These are phyloP conservation scores for Phialophora tarda DNA, from an alignment of 2,329 filamentous ascomycete genomes.

Conservation along the genomic window DNA sequence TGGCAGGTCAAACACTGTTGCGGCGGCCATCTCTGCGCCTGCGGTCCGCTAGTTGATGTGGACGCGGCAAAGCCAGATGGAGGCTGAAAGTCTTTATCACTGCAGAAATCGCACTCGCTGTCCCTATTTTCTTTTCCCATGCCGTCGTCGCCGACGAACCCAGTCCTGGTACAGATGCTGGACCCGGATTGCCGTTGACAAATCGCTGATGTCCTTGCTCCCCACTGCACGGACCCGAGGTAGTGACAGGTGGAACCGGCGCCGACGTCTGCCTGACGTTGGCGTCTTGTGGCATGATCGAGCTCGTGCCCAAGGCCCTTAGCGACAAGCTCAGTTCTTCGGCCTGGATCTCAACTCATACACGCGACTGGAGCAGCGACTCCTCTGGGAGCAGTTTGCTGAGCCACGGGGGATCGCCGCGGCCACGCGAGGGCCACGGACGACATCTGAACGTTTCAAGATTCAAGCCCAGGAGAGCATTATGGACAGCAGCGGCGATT, in stretches of 20 bases:
- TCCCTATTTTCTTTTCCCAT: background rate
- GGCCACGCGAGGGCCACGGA: slow-evolving; percentile 24
- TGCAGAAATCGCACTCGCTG: background rate
- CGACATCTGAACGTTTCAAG: slow-evolving; percentile 30
- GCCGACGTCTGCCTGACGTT: slow-evolving; percentile 18
- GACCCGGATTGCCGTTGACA: slow-evolving; percentile 1
- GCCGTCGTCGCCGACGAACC: background rate
- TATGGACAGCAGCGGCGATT: slow-evolving; percentile 29
- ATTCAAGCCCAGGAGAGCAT: slow-evolving; percentile 25
- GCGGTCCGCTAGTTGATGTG: slow-evolving; percentile 1
- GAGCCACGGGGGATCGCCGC: slow-evolving; percentile 22
- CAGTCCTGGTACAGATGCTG: background rate
- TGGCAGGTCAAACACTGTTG: background rate
- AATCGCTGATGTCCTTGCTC: slow-evolving; percentile 6
- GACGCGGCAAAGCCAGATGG: slow-evolving; percentile 4
- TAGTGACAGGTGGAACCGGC: slow-evolving; percentile 4
- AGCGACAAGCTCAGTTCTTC: slow-evolving; percentile 24
- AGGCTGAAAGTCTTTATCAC: background rate
- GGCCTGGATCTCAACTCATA: slow-evolving; percentile 10
- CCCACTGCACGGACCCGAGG: slow-evolving; percentile 13
- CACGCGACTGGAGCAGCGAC: slow-evolving; percentile 23
- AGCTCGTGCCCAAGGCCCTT: slow-evolving; percentile 26
- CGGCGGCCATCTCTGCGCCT: slow-evolving; percentile 7
- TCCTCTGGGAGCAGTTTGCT: slow-evolving; percentile 26
- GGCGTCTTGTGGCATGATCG: slow-evolving; percentile 25